Evolutionary conservation across 257 asterid genomes (phyloP), one percentile per base, ranked within the genome.

Genomic region (Solanum chiquidenum): DNA sequence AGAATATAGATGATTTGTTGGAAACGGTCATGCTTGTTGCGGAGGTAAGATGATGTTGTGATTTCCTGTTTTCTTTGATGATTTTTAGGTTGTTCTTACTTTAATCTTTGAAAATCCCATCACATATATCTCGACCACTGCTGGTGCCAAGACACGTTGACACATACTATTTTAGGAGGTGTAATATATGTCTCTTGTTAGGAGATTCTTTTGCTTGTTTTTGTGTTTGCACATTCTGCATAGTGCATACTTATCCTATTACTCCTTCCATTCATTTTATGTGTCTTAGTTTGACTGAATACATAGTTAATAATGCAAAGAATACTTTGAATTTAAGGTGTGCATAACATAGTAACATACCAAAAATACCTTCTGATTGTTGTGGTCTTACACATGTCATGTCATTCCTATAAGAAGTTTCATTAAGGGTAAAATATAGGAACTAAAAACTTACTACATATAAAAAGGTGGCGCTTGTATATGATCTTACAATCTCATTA

Each of bases 21-120:
- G 99, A 97, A 90, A 97, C 98, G 14, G 71, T 96, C 91, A 96
- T 96, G 95, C 99, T 97, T 90, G 95, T 97, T 89, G 98, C 99
- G 42, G 99, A 97, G 98, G 99, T 97, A 94, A 90, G 87, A 74
- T 88, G 37, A 20, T 68, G 29, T 74, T 64, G 55, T 73, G 84
- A 34, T 60, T 35, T 87, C 85, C 82, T 34, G 40, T 31, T 86
- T 27, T 9, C 31, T 62, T 73, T 84, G 82, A 38, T 73, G 55
- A 72, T 31, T 77, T 83, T 68, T 58, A 40, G 60, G 29, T 46
- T 80, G 18, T 80, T 80, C 42, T 20, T 44, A 14, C 27, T 9
- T 34, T 80, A 46, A 37, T 80, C 40, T 80, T 46, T 1, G 55
- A 80, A 46, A 29, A 46, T 80, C 42, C 42, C 18, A 80, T 80